A percentile compares a stretch with the other conserved stretches of the same genome.
These are phyloP conservation scores for Drosera spatulata DNA, from an alignment of 179 eudicot genomes.

Conservation along the genomic window DNA sequence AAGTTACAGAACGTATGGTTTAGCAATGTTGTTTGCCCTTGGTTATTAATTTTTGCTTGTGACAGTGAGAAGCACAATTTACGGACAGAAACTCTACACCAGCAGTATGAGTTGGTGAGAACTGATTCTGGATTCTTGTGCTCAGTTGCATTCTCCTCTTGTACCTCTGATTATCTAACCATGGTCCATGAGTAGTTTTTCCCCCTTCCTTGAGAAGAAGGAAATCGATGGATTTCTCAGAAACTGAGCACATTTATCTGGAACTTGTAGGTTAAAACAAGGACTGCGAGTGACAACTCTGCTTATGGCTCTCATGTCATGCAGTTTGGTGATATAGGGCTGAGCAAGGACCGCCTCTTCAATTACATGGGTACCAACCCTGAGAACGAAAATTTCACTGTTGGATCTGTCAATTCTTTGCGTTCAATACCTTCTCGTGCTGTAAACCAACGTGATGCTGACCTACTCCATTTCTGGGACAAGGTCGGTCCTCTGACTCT, in stretches of 20 bases:
- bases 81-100: constrained; percentile 52
- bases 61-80: constrained; percentile 64
- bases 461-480: constrained; percentile 88
- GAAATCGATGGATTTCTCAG: too few species aligned
- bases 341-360: constrained; percentile 38
- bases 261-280: constrained; percentile 52
- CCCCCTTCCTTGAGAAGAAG: too few species aligned
- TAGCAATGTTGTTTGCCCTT: too few species aligned
- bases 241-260: too few species aligned
- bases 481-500: constrained; percentile 47
- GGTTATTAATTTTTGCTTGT: constrained; percentile 3
- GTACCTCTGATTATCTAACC: neutral
- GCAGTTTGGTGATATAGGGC: constrained; percentile 68
- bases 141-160: neutral
- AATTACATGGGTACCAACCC: constrained; percentile 73
- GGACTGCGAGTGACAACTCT: constrained; percentile 56
- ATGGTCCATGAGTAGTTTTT: too few species aligned
- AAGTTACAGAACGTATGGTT: too few species aligned
- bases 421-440: constrained; percentile 34
- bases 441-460: constrained; percentile 88
- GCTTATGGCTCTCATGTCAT: constrained; percentile 78
- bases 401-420: constrained; percentile 34
- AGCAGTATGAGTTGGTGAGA: constrained; percentile 73
- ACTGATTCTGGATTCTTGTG: neutral
- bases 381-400: constrained; percentile 67